Evolutionary conservation across 176 grass and related monocot species (phyloP), one percentile per base, ranked within the genome.

Genomic region (Ensete ventricosum): DNA sequence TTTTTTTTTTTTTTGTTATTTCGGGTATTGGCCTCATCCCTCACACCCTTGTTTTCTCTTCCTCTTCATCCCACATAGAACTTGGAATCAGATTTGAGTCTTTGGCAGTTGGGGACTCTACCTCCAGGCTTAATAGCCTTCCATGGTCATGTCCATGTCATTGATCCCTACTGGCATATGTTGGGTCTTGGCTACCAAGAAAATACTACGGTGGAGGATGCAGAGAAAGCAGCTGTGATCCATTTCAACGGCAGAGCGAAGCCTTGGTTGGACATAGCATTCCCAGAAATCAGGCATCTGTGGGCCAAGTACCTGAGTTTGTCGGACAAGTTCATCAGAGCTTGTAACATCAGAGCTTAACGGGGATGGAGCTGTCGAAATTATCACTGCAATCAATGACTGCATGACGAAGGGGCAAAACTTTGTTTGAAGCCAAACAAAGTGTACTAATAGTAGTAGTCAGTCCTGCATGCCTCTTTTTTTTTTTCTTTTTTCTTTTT

Each of bases 191-290:
- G 74, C 11, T 76, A 76, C 74, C 74, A 76, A 76, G 74, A 76
- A 52, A 76, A 76, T 20, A 76, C 74, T 0, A 76, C 48, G 10
- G 43, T 64, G 26, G 74, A 17, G 21, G 74, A 76, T 16, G 59
- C 59, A 64, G 59, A 76, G 59, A 76, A 64, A 59, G 74, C 60
- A 25, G 74, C 59, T 1, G 74, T 76, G 2, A 26, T 76, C 43
- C 74, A 76, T 64, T 76, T 76, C 74, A 76, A 76, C 25, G 74
- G 74, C 74, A 76, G 74, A 64, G 74, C 48, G 14, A 76, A 76
- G 8, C 74, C 74, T 23, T 76, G 74, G 74, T n/a, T 76, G 74
- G 74, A 76, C 29, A 64, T 76, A 52, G 74, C 74, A 64, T 76
- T 76, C 24, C 74, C 74, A 64, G 27, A 65, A 24, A 21, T 76